These are phyloP conservation scores for Trichoderma brevicompactum DNA, from an alignment of 2,329 filamentous ascomycete species.

Conservation along the genomic window DNA sequence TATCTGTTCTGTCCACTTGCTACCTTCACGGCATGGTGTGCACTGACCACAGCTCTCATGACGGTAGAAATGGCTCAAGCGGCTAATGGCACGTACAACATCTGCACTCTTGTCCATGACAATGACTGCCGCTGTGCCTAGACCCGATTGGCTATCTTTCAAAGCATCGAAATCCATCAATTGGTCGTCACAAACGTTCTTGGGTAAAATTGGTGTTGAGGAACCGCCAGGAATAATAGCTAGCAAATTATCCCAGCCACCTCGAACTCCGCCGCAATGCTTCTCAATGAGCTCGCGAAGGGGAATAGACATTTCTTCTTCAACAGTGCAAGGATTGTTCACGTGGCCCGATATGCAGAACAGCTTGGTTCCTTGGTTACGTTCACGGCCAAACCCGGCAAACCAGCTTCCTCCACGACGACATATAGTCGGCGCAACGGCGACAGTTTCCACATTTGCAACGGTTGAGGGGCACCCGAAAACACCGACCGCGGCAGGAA, in stretches of 20 bases:
- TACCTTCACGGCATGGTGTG: conserved; percentile 98
- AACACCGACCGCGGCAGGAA: conserved; percentile 94
- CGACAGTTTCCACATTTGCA: conserved; percentile 96
- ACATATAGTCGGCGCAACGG: conserved; percentile 93
- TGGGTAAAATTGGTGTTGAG: conserved; percentile 93
- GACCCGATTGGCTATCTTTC: conserved; percentile 96
- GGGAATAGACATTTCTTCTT: conserved; percentile 99
- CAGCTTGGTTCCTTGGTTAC: conserved; percentile 96
- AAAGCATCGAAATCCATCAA: conserved; percentile 99
- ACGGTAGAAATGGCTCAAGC: conserved; percentile 95
- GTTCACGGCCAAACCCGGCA: conserved; percentile 88
- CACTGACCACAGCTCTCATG: conserved; percentile 99
- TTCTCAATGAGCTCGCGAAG: conserved; percentile 95
- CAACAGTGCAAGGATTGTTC: conserved; percentile 97
- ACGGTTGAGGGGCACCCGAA: conserved; percentile 98
- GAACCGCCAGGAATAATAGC: conserved; percentile 96
- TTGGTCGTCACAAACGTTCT: conserved; percentile 87
- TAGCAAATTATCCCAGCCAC: conserved; percentile 96
- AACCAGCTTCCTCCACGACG: conserved; percentile 94
- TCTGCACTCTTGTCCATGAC: conserved; percentile 99
- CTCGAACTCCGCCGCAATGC: conserved; percentile 95
- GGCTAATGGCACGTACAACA: conserved; percentile 89
- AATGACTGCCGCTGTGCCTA: conserved; percentile 95
- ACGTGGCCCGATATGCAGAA: conserved; percentile 98
- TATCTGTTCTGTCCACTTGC: conserved; percentile 99